Evolutionary conservation across 768 basidiomycete species (phyloP).

Genomic region (Amanita fuliginea): DNA sequence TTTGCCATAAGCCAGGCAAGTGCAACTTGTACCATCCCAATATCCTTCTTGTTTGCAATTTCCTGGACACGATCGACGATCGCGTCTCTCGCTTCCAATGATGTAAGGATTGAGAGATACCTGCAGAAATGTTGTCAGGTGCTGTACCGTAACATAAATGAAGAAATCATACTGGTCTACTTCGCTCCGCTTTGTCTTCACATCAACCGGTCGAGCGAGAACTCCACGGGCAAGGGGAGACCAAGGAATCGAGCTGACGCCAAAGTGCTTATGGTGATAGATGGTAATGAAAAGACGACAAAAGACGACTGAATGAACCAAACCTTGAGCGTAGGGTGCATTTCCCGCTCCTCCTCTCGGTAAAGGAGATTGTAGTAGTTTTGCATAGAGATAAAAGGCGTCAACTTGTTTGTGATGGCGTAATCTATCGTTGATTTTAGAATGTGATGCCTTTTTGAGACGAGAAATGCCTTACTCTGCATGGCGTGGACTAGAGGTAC

Average conservation of each 20-base stretch:
- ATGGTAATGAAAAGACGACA: too few species aligned
- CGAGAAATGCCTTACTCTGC: background rate
- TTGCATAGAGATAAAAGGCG: slow-evolving; percentile 20
- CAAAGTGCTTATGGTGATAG: slow-evolving; percentile 27
- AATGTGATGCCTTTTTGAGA: background rate
- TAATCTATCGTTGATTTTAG: slow-evolving; percentile 31
- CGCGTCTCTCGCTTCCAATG: too few species aligned
- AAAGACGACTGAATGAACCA: too few species aligned
- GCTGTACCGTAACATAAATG: background rate
- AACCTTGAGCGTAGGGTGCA: too few species aligned
- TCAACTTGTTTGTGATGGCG: slow-evolving; percentile 43
- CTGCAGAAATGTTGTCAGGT: background rate
- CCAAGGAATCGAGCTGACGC: slow-evolving; percentile 50
- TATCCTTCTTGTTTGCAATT: too few species aligned
- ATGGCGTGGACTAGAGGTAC: background rate
- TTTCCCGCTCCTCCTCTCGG: slow-evolving; percentile 39
- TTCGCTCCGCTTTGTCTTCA: slow-evolving; percentile 11
- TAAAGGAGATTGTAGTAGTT: slow-evolving; percentile 49
- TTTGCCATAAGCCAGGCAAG: too few species aligned
- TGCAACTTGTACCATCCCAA: too few species aligned
- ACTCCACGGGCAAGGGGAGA: slow-evolving; percentile 44
- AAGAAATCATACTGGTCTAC: background rate
- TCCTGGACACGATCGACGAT: slow-evolving; percentile 31
- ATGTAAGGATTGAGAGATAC: background rate
- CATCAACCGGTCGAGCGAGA: slow-evolving; percentile 31